Conservation (phyloP, 495 filamentous ascomycete species). For the Aspergillus campestris region DNA sequence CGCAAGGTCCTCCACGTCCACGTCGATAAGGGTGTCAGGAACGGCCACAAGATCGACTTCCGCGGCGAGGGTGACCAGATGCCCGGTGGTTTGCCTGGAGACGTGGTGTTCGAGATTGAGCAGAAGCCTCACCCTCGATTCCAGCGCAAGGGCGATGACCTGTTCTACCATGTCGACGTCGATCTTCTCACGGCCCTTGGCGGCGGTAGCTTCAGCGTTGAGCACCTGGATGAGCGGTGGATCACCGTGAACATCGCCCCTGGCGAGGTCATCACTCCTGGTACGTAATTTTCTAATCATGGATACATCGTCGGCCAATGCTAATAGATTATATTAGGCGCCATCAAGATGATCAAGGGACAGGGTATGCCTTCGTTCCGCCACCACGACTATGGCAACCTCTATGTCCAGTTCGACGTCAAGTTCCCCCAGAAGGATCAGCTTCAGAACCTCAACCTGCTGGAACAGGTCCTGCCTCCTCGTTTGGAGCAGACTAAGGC, state of each 20-base stretch:
- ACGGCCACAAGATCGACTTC: constrained; percentile 93
- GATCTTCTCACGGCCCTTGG: constrained; percentile 93
- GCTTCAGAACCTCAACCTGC: constrained; percentile 45
- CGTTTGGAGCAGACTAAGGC: constrained; percentile 51
- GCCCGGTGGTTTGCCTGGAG: constrained; percentile 83
- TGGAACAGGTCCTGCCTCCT: constrained; percentile 75
- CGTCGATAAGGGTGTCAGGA: constrained; percentile 89
- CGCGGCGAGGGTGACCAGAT: constrained; percentile 94
- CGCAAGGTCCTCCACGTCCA: constrained; percentile 97
- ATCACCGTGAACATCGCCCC: constrained; percentile 82
- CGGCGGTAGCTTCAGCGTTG: constrained; percentile 78
- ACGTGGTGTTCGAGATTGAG: constrained; percentile 96
- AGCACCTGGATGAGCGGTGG: constrained; percentile 97
- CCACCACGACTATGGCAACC: constrained; percentile 92
- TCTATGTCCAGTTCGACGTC: constrained; percentile 96
- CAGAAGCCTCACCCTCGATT: constrained; percentile 95
- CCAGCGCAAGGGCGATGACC: constrained; percentile 90
- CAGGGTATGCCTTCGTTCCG: constrained; percentile 98
- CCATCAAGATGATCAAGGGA: constrained; percentile 88
- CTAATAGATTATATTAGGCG: constrained; percentile 44
- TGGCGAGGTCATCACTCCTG: constrained; percentile 86
- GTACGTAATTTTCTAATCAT: constrained; percentile 47
- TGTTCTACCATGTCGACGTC: constrained; percentile 92
- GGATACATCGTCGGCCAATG: background rate
- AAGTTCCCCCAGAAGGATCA: constrained; percentile 72